These are phyloP conservation scores for Ophiostoma sp. DNA, from an alignment of 2,329 filamentous ascomycete genomes.

Conservation along the genomic window DNA sequence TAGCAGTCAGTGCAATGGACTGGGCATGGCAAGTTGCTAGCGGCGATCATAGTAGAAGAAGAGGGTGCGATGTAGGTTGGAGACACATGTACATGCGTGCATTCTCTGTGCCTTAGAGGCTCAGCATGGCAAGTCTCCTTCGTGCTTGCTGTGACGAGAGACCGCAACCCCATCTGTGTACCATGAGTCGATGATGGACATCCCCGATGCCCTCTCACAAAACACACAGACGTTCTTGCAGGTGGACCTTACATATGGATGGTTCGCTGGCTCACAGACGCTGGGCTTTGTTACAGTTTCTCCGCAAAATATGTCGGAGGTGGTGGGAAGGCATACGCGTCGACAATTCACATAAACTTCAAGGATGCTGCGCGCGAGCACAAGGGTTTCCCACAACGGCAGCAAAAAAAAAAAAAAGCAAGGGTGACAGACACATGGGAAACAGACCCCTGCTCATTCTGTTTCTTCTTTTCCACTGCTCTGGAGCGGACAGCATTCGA, in stretches of 20 bases:
- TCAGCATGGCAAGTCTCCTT: background rate
- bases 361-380: background rate
- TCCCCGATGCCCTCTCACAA: background rate
- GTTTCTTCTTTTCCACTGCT: background rate
- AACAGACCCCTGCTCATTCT: slow-evolving; percentile 16
- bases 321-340: slow-evolving; percentile 4
- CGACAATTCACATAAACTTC: background rate
- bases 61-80: background rate
- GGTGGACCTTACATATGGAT: background rate
- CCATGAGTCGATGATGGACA: slow-evolving; percentile 12
- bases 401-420: background rate
- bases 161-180: background rate
- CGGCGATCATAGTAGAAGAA: background rate
- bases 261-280: background rate
- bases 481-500: background rate
- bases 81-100: background rate
- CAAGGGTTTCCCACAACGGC: background rate
- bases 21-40: background rate
- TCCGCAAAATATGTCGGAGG: slow-evolving; percentile 10
- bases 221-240: background rate
- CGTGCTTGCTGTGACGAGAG: background rate
- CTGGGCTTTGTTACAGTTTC: slow-evolving; percentile 7
- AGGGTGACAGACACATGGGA: slow-evolving; percentile 16
- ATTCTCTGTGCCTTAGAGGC: background rate
- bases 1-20: background rate